Percentiles rank a stretch among this genome's conserved stretches.
These are phyloP conservation scores for Rhododendron williamsianum DNA, from an alignment of 148 eudicot species.

Conservation along the genomic window DNA sequence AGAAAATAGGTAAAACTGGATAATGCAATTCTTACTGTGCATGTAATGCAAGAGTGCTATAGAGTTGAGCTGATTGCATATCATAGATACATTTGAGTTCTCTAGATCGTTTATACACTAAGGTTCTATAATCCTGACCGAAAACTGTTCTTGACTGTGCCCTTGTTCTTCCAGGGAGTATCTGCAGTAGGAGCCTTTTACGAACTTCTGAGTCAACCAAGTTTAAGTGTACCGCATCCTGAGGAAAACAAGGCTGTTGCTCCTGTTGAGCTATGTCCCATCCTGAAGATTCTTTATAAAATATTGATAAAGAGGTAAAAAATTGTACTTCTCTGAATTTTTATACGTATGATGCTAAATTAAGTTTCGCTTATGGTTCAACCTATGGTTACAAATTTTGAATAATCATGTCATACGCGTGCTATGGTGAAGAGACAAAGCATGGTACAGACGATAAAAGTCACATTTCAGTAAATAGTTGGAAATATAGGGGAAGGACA, in stretches of 20 bases:
- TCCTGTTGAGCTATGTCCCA: constrained; percentile 89
- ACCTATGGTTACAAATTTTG: background rate
- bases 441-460: background rate
- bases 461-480: background rate
- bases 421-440: background rate
- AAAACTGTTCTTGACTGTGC: background rate
- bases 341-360: background rate
- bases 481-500: background rate
- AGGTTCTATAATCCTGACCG: background rate
- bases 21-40: background rate
- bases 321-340: background rate
- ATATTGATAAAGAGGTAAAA: constrained; percentile 68
- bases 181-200: constrained; percentile 93
- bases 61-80: background rate
- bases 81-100: background rate
- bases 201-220: constrained; percentile 78
- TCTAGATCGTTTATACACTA: background rate
- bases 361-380: background rate
- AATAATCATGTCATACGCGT: background rate
- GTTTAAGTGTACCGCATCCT: constrained; percentile 66
- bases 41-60: background rate
- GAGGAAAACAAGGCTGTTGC: constrained; percentile 79
- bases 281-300: constrained; percentile 73
- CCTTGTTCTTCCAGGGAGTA: constrained; percentile 51
- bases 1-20: background rate